Evolutionary conservation across 148 eudicot species (phyloP).

Genomic region (Hydrangea macrophylla): DNA sequence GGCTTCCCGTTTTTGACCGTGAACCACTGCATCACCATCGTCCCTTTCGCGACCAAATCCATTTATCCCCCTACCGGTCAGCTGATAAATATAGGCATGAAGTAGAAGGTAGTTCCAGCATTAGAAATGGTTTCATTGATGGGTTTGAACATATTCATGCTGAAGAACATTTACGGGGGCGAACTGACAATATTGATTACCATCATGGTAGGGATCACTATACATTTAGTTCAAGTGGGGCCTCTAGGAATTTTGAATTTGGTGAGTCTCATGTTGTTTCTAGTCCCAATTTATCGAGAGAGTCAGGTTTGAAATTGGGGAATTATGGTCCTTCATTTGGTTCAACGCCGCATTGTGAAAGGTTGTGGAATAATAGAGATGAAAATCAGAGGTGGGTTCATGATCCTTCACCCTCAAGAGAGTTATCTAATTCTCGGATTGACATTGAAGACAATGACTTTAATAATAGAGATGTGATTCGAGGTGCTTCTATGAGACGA

Average conservation of each 20-base stretch:
- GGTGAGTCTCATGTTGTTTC: constrained; percentile 15
- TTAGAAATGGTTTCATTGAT: constrained; percentile 17
- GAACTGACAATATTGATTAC: constrained; percentile 2
- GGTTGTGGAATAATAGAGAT: constrained; percentile 21
- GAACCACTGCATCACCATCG: constrained; percentile 4
- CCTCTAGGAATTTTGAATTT: constrained; percentile 13
- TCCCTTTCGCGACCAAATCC: neutral
- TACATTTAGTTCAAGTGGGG: constrained; percentile 6
- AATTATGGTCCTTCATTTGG: constrained; percentile 16
- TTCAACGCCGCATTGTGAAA: constrained; percentile 10
- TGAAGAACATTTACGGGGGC: neutral
- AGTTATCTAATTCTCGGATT: constrained; percentile 20
- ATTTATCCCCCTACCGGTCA: neutral
- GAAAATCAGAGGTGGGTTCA: constrained; percentile 30
- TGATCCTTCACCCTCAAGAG: constrained; percentile 7
- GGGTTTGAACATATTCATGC: neutral
- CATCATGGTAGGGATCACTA: neutral
- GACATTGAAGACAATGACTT: constrained; percentile 23
- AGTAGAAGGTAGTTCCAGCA: constrained; percentile 19
- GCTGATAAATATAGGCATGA: constrained; percentile 24
- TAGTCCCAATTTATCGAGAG: constrained; percentile 14
- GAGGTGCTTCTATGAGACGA: constrained; percentile 17
- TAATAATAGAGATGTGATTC: constrained; percentile 17
- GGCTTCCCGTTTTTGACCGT: neutral
- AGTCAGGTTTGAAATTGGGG: constrained; percentile 17